Evolutionary conservation across 139 green algal species (phyloP).

Genomic region (Diplosphaera chodatii): DNA sequence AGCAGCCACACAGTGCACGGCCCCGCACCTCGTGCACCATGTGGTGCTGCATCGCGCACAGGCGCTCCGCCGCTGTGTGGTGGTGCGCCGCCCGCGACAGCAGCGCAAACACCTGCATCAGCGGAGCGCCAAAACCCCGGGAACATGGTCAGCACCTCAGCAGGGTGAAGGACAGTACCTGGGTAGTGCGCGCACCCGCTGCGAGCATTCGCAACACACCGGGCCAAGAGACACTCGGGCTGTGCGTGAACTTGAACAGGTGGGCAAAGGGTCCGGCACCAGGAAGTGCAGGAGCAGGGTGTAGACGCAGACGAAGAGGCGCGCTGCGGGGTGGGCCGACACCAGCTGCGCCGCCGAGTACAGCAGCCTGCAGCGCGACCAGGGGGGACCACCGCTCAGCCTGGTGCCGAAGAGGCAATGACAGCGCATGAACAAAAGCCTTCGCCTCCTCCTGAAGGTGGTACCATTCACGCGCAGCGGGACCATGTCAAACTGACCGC

Average conservation of each 20-base stretch:
- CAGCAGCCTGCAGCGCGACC: slow-evolving; percentile 14
- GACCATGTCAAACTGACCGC: too few species aligned
- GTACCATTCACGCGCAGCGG: too few species aligned
- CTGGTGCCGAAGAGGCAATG: too few species aligned
- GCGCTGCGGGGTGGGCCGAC: slow-evolving; percentile 44
- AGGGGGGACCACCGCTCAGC: background rate
- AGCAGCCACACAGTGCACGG: background rate
- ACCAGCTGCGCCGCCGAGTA: slow-evolving; percentile 50
- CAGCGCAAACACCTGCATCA: background rate
- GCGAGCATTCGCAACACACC: too few species aligned
- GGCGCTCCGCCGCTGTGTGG: background rate
- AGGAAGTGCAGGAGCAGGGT: slow-evolving; percentile 77
- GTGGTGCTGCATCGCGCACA: background rate
- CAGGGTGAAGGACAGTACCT: too few species aligned
- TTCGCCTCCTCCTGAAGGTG: too few species aligned
- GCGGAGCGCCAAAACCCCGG: too few species aligned
- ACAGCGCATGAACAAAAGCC: too few species aligned
- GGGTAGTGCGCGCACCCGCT: too few species aligned
- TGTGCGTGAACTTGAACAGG: background rate
- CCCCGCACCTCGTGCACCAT: background rate
- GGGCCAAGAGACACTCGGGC: too few species aligned
- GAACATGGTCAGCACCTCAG: too few species aligned
- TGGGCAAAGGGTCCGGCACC: background rate
- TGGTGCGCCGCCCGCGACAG: background rate
- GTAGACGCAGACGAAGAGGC: slow-evolving; percentile 79